Evolutionary conservation across 108 stramenopile species (phyloP), one percentile per base, ranked within the genome.

Genomic region (Bacterosira constricta): DNA sequence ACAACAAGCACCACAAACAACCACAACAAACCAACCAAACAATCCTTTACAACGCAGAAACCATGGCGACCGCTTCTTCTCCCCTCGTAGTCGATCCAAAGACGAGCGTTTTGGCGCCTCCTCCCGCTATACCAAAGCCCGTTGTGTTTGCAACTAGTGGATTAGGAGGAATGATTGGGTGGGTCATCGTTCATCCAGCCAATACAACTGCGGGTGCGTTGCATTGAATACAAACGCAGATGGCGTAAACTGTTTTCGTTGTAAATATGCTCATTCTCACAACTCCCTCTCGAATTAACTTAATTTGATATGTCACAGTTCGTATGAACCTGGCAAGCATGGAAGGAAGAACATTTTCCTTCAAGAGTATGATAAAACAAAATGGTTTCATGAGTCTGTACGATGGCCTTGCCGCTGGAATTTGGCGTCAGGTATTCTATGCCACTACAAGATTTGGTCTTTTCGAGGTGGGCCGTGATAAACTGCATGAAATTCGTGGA

Each of bases 351-450:
- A 77, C 82, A 25, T 91, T 94, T 77, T 80, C 80, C 26, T 69
- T 93, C 25, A 25, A 20, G 34, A 61, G 46, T 50, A 83, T 92
- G 85, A 57, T 88, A 18, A 52, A 80, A 18, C 80, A 93, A 38
- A 66, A 88, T 36, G 92, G 92, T 30, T 75, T 73, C 36, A 75
- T 86, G 83, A 73, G 83, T 69, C 66, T 97, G 11, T 97, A 97
- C 73, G 91, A 92, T 83, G 96, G 96, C 29, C 70, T 97, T 8
- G 80, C 85, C 39, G 96, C 96, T 8, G 96, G 96, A 44, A 45
- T 93, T 37, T 44, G 85, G 38, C 86, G 95, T 56, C 96, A 97
- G 68, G 85, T 97, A 39, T 90, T 97, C 83, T 97, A 97, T 79
- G 94, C 96, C 11, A 84, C 89, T 5, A 66, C 87, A 8, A 82